Percentiles rank a stretch among this genome's conserved stretches.
Evolutionary conservation across 2,329 filamentous ascomycete species (phyloP).

Genomic region (Botrytis fragariae): DNA sequence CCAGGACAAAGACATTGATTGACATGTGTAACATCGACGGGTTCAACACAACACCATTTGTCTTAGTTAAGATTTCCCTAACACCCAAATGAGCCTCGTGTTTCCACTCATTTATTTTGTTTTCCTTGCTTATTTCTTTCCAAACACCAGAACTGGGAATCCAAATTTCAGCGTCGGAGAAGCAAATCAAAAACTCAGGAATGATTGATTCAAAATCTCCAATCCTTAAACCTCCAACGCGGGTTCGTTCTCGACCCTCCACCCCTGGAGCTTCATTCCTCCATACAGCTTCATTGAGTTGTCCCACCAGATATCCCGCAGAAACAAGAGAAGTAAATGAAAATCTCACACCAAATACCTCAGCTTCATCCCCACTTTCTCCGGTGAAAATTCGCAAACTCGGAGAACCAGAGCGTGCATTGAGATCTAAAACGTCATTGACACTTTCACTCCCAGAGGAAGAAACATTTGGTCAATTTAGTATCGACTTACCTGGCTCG

Average conservation of each 20-base stretch:
- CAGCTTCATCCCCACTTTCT: background rate
- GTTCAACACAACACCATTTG: background rate
- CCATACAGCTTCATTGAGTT: background rate
- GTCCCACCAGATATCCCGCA: background rate
- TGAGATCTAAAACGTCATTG: slow-evolving; percentile 10
- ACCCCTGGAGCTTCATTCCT: slow-evolving; percentile 9
- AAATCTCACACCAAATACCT: background rate
- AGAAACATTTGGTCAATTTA: slow-evolving; percentile 15
- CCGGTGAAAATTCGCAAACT: background rate
- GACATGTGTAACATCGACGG: background rate
- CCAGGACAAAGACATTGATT: background rate
- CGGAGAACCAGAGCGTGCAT: background rate
- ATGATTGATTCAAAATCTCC: background rate
- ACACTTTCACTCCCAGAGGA: slow-evolving; percentile 11
- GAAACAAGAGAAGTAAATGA: background rate
- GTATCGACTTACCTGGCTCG: slow-evolving; percentile 15
- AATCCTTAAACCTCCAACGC: background rate
- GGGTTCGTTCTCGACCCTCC: background rate
- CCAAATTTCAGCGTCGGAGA: background rate
- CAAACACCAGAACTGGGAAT: background rate
- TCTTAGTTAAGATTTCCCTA: background rate
- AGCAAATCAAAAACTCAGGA: background rate
- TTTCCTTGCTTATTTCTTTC: background rate
- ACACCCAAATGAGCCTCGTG: background rate
- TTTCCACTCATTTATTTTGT: background rate